These are phyloP conservation scores for Rhizopogon vesiculosus DNA, from an alignment of 768 basidiomycete genomes.

Conservation along the genomic window DNA sequence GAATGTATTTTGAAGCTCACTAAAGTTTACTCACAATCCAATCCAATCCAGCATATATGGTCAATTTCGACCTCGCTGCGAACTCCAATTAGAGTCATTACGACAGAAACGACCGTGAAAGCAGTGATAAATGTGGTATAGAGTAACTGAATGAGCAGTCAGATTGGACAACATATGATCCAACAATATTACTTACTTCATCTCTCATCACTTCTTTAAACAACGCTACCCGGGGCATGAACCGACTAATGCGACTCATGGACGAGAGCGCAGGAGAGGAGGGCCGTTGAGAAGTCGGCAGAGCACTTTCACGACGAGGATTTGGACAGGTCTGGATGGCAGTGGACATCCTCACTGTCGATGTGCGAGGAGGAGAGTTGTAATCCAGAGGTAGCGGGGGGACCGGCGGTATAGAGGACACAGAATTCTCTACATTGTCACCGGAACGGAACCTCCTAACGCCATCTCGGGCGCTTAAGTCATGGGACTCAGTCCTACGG, in stretches of 20 bases:
- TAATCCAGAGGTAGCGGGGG: constrained; percentile 5
- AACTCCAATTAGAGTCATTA: constrained; percentile 47
- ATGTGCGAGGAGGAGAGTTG: constrained; percentile 7
- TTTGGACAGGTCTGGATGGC: constrained; percentile 5
- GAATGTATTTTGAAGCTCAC: neutral
- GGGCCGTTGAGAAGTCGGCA: constrained; percentile 8
- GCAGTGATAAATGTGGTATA: constrained; percentile 52
- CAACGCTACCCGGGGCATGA: constrained; percentile 48
- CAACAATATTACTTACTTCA: constrained; percentile 41
- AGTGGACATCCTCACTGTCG: constrained; percentile 12
- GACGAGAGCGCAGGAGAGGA: constrained; percentile 25
- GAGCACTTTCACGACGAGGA: constrained; percentile 7
- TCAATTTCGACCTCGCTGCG: constrained; percentile 40
- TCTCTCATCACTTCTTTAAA: constrained; percentile 56
- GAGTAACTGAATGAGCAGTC: constrained; percentile 33
- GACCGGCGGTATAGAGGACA: constrained; percentile 1
- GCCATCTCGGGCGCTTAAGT: constrained; percentile 3
- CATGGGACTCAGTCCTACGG: neutral
- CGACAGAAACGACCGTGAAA: constrained; percentile 41
- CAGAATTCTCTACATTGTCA: neutral
- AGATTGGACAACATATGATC: neutral
- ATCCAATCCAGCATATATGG: constrained; percentile 45
- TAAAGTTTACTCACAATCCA: constrained; percentile 43
- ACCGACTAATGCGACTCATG: constrained; percentile 39
- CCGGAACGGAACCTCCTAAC: neutral